Evolutionary conservation across 2,329 filamentous ascomycete genomes (phyloP), one percentile per base, ranked within the genome.

Genomic region (Trichoderma sp.): DNA sequence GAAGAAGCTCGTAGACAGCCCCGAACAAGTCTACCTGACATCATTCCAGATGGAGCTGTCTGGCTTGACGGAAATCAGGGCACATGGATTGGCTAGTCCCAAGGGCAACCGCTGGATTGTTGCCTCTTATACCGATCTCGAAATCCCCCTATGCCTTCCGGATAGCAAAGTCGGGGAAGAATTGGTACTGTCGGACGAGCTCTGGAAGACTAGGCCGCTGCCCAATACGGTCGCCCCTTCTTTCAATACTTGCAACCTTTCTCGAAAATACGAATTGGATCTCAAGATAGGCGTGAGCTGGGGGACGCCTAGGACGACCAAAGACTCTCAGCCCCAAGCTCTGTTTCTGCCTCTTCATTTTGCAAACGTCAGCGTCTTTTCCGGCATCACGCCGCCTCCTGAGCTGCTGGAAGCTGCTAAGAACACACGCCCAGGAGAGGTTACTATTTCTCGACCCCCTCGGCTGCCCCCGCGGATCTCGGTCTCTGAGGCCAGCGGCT

Each of bases 161-260:
- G 73, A 90, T 10, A 85, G 85, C 66, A 78, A 89, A 4, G 82
- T 88, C 7, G 88, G 89, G 56, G 87, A 87, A 13, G 92, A 97
- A 75, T 83, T 90, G 68, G 84, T 86, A n/a, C 77, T 96, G 28
- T 90, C 94, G 68, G 82, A 88, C 59, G 84, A 84, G 2, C 77
- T 95, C 51, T 99, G 96, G 96, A 87, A 87, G 71, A 83, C 84
- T 51, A 83, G 87, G 60, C 83, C 89, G 0, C 83, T 98, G 6
- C 96, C 95, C 2, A 96, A 93, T 77, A 95, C 92, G 0, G 89
- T 99, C 13, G 90, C 93, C 11, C 96, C 96, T 0, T 90, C 89
- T 0, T 99, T 99, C 77, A 84, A 89, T 59, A 93, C 94, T 1
- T 99, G 96, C 80, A 98, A 98, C 78, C 86, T 98, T 59, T 86